A percentile compares a stretch with the other conserved stretches of the same genome.
phyloP scores from a whole-genome alignment of 176 grass and related monocot genomes.

The Oryza nivara region DNA sequence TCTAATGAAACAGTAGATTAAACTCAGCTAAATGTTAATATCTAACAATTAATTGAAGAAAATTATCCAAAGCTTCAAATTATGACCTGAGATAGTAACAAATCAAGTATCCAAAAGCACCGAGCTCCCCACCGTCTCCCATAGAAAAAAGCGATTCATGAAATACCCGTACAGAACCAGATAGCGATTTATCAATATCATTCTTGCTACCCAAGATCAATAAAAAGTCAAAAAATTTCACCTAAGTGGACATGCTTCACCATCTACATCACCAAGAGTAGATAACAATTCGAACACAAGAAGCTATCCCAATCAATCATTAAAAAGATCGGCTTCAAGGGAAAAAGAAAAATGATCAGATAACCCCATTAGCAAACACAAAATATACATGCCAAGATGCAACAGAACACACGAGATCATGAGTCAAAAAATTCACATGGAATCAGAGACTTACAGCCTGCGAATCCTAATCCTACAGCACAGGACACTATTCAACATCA shows the following conservation, averaged over 20 bases:
- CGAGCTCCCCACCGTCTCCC: neutral
- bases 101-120: conserved; percentile 1
- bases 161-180: conserved; percentile 7
- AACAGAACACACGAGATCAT: neutral
- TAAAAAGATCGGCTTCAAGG: neutral
- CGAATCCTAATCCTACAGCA: conserved; percentile 30
- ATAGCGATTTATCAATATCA: neutral
- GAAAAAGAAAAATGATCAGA: neutral
- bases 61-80: neutral
- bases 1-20: neutral
- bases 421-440: conserved; percentile 13
- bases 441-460: neutral
- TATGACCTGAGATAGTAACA: neutral
- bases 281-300: neutral
- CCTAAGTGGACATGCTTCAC: neutral
- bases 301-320: neutral
- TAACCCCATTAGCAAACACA: neutral
- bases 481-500: neutral
- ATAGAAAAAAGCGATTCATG: conserved; percentile 15
- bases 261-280: conserved; percentile 3
- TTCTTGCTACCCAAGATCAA: conserved; percentile 1
- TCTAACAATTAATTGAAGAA: conserved; percentile 10
- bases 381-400: conserved; percentile 4
- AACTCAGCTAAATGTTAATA: neutral
- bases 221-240: neutral